These are phyloP conservation scores for Phytophthora megakarya DNA, from an alignment of 352 stramenopile genomes.

Conservation along the genomic window DNA sequence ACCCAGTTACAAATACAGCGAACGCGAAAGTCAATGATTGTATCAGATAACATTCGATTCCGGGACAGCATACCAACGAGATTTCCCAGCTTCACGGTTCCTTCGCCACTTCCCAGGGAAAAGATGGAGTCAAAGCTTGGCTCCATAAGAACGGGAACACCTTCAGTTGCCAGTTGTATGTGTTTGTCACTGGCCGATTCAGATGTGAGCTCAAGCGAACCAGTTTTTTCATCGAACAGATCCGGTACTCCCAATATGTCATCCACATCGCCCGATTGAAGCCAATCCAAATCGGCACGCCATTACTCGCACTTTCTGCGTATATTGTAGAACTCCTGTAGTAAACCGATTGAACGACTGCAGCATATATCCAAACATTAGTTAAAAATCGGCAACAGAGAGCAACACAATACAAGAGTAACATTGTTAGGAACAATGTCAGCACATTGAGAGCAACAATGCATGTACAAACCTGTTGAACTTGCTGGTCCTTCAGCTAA, in stretches of 20 bases:
- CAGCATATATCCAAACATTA: not conserved
- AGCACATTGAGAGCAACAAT: conserved; percentile 2
- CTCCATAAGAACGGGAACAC: not conserved
- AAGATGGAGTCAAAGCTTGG: not conserved
- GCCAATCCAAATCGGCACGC: not conserved
- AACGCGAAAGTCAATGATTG: not conserved
- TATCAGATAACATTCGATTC: conserved; percentile 3
- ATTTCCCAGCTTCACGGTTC: too few relatives aligned
- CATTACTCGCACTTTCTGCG: not conserved
- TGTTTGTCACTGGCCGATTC: not conserved
- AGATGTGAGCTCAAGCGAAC: not conserved
- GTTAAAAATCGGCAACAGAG: conserved; percentile 1
- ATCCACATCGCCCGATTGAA: not conserved
- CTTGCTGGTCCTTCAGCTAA: conserved; percentile 1
- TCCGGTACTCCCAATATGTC: not conserved
- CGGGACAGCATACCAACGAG: not conserved
- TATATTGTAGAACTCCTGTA: conserved; percentile 8
- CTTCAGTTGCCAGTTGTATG: not conserved
- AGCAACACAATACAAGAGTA: too few relatives aligned
- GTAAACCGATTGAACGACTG: not conserved
- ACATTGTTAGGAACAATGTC: not conserved
- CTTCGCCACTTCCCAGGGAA: too few relatives aligned
- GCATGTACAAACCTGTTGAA: conserved; percentile 11
- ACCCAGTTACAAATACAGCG: not conserved
- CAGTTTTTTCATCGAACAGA: conserved; percentile 8